Conservation (phyloP, 1,284 basidiomycete species). For the Hemileia vastatrix region DNA sequence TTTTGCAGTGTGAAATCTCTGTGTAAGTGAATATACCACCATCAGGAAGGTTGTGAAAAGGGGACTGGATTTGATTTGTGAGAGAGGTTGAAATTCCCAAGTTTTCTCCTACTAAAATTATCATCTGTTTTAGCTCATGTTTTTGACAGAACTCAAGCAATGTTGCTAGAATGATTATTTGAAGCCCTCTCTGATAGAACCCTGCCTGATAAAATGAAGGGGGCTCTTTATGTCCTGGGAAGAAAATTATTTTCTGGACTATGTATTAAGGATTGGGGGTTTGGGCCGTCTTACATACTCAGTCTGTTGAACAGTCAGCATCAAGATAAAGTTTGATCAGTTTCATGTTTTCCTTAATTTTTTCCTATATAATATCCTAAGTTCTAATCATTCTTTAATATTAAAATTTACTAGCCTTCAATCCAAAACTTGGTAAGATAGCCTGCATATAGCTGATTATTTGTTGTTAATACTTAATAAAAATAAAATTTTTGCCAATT, state of each 20-base stretch:
- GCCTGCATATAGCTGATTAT: no score
- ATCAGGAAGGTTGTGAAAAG: constrained; percentile 15
- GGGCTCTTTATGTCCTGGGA: constrained; percentile 77
- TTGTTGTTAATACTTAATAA: no score
- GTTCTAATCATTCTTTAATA: not conserved
- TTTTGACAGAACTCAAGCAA: constrained; percentile 8
- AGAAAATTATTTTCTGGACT: constrained; percentile 60
- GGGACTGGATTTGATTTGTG: constrained; percentile 14
- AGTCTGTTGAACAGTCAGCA: constrained; percentile 74
- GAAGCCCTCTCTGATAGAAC: constrained; percentile 50
- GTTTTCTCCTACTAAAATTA: no score
- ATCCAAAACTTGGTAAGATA: constrained; percentile 87
- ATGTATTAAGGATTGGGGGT: constrained; percentile 55
- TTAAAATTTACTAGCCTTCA: constrained; percentile 50
- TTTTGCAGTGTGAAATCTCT: constrained; percentile 9
- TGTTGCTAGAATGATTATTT: not conserved
- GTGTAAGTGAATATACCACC: constrained; percentile 11
- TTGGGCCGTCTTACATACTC: constrained; percentile 58
- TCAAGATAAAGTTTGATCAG: constrained; percentile 65
- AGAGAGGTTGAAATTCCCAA: no score
- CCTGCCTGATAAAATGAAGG: constrained; percentile 91
- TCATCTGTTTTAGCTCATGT: constrained; percentile 5
- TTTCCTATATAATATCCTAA: not conserved
- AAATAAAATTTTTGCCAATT: no score
- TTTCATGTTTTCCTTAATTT: not conserved